Conservation (phyloP, 2,329 filamentous ascomycete species). For the Capronia epimyces region DNA sequence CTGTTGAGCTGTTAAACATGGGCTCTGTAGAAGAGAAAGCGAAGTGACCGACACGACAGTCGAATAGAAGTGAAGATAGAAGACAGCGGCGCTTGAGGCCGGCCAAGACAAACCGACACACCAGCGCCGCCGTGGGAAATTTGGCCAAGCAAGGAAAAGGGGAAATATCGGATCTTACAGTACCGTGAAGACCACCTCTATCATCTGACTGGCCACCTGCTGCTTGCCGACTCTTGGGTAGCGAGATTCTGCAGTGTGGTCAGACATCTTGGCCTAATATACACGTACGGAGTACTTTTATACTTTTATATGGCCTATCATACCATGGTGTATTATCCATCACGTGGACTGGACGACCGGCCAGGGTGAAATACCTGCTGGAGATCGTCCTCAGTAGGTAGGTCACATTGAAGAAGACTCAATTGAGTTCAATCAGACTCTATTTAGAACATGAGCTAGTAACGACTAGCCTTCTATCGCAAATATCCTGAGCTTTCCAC, state of each 20-base stretch:
- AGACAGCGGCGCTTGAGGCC: not conserved
- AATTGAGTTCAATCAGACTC: too few relatives aligned
- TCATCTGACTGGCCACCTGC: not conserved
- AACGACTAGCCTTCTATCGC: too few relatives aligned
- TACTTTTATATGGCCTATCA: not conserved
- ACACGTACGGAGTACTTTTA: too few relatives aligned
- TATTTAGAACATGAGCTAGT: too few relatives aligned
- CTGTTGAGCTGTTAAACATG: not conserved
- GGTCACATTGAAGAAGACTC: too few relatives aligned
- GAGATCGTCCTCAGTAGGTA: too few relatives aligned
- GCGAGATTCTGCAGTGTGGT: not conserved
- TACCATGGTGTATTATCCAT: not conserved
- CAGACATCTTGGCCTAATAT: too few relatives aligned
- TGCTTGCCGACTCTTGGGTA: not conserved
- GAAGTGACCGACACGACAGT: conserved; percentile 5
- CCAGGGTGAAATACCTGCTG: not conserved
- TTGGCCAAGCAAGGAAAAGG: conserved; percentile 7
- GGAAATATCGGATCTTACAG: not conserved
- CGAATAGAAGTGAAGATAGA: conserved; percentile 2
- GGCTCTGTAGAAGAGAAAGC: not conserved
- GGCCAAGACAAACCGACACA: not conserved
- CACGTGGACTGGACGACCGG: not conserved
- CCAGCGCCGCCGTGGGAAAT: conserved; percentile 1
- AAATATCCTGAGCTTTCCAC: too few relatives aligned
- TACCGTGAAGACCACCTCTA: not conserved